These are phyloP conservation scores for Boletellus sp. DNA, from an alignment of 1,284 basidiomycete genomes.

Conservation along the genomic window DNA sequence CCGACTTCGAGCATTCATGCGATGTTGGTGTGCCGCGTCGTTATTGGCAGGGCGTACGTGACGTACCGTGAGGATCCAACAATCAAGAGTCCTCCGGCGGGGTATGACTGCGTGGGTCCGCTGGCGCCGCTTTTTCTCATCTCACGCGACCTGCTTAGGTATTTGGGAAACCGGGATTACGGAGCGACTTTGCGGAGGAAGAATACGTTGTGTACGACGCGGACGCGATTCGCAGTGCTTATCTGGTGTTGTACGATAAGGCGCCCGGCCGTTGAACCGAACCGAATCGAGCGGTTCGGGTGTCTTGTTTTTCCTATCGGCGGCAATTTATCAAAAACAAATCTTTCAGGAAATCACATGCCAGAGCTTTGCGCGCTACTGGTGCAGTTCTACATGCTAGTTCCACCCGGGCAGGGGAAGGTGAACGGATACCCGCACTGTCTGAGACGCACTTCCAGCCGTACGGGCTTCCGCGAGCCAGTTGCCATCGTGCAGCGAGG, in stretches of 20 bases:
- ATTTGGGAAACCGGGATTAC: constrained; percentile 9
- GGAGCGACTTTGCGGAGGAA: constrained; percentile 17
- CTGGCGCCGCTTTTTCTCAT: background rate
- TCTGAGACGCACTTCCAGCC: too few relatives aligned
- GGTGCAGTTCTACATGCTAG: too few relatives aligned
- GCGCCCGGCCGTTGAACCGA: background rate
- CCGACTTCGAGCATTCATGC: constrained; percentile 14
- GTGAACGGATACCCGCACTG: too few relatives aligned
- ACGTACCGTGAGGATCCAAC: constrained; percentile 9
- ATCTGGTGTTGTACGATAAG: constrained; percentile 23
- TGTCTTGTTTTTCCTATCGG: too few relatives aligned
- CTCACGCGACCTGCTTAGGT: constrained; percentile 10
- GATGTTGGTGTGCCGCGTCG: constrained; percentile 26
- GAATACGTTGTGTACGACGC: constrained; percentile 27
- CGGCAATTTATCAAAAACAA: too few relatives aligned
- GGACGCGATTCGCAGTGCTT: constrained; percentile 26
- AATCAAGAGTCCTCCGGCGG: constrained; percentile 15
- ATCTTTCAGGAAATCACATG: too few relatives aligned
- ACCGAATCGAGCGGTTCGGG: too few relatives aligned
- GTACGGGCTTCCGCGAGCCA: too few relatives aligned
- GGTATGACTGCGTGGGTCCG: constrained; percentile 22
- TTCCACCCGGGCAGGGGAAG: too few relatives aligned
- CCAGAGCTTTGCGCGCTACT: too few relatives aligned
- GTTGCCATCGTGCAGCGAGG: too few relatives aligned
- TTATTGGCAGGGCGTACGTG: constrained; percentile 17